phyloP scores from a whole-genome alignment of 1,284 basidiomycete species.

The Athelia sp. region DNA sequence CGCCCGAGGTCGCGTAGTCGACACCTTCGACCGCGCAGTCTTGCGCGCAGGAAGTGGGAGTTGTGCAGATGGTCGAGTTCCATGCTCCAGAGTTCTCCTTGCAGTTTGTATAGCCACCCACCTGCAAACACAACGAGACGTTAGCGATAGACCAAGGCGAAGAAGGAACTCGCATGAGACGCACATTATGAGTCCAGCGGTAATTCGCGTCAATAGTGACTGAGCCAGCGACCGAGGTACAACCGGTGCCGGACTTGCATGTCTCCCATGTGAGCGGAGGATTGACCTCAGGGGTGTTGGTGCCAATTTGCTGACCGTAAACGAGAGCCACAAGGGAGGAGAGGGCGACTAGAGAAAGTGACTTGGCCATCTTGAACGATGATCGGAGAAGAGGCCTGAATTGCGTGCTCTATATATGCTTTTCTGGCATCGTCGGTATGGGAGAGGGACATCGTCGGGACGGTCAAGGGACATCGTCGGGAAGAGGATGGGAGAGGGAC shows the following conservation, averaged over 20 bases:
- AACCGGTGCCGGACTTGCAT: slow-evolving; percentile 34
- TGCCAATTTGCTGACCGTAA: slow-evolving; percentile 34
- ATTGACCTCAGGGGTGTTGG: slow-evolving; percentile 33
- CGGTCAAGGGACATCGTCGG: too few relatives aligned
- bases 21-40: slow-evolving; percentile 43
- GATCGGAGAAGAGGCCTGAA: too few relatives aligned
- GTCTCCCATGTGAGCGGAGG: slow-evolving; percentile 33
- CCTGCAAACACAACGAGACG: not conserved
- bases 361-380: too few relatives aligned
- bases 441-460: too few relatives aligned
- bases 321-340: slow-evolving; percentile 27
- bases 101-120: slow-evolving; percentile 41
- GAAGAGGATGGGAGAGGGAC: too few relatives aligned
- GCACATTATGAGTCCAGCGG: slow-evolving; percentile 41
- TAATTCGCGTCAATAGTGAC: slow-evolving; percentile 50
- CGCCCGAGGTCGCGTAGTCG: slow-evolving; percentile 35
- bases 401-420: too few relatives aligned
- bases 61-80: slow-evolving; percentile 44
- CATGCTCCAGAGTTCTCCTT: slow-evolving; percentile 47
- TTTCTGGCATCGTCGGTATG: too few relatives aligned
- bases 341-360: slow-evolving; percentile 18
- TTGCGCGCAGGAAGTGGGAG: slow-evolving; percentile 35
- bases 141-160: not conserved
- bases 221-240: slow-evolving; percentile 26
- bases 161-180: slow-evolving; percentile 6